Base-by-base conservation (phyloP, 129 eudicot genomes). In the Saussurea involucrata region DNA sequence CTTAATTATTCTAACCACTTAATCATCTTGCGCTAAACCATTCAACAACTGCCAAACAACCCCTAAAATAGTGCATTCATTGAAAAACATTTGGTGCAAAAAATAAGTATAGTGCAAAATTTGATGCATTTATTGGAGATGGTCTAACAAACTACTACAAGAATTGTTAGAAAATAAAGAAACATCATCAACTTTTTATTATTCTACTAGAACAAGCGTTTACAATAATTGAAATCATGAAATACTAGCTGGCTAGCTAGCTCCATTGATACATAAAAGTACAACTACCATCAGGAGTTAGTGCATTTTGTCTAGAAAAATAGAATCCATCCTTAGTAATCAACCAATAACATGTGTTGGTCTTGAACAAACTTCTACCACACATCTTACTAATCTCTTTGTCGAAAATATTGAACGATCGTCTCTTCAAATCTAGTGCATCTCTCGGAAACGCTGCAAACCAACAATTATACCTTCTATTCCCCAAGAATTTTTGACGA, bases 331-430 rank as follows among this genome's bases (percentile, higher is more conserved):
- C 20, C 28, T 46, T 4, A 5, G 53, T 21, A 77, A 77, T 28
- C 66, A 31, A 20, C 81, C 74, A 77, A 31, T 53, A 76, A 66
- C 81, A 76, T 55, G 18, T 49, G 15, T 49, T 49, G 74, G 24
- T 67, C 7, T 32, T 17, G 44, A 32, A 31, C 67, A 49, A 6
- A 75, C 44, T 28, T 20, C 28, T 0, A 11, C 63, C 72, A 64
- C 72, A 75, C 79, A 65, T 64, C 28, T 67, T 67, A 5, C 13
- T 34, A 32, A 49, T 24, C 12, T 15, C 27, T 8, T 49, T 13
- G 37, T 77, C 37, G 20, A 32, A 77, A 68, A 77, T 74, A 15
- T 66, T 49, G 64, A 76, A 18, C 1, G 76, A 72, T 11, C 10
- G 33, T 31, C 2, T 18, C 31, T 72, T 72, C 49, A 53, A 2